Base-by-base conservation (phyloP, 139 green algal genomes). In the Coelastrella sp. region DNA sequence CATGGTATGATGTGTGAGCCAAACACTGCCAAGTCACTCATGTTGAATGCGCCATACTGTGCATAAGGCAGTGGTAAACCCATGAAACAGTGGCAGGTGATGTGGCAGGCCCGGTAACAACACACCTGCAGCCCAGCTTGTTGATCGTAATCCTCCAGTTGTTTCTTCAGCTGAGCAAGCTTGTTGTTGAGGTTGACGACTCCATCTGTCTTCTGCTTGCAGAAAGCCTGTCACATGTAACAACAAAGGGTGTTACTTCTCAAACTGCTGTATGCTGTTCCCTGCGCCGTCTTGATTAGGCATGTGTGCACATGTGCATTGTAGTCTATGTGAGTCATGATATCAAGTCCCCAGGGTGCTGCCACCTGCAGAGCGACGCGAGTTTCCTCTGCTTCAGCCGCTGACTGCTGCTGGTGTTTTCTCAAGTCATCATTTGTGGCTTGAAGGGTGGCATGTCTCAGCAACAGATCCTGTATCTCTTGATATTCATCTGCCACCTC, bases 101-200 rank as follows among this genome's bases (percentile, higher is more conserved):
- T 11, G 38, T 32, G 66, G 34, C 62, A 45, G 77, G 37, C 11
- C 3, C 57, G 37, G 35, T 41, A 15, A 2, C 41, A 50, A 30
- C 34, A 27, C 34, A 89, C 78, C 62, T 85, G 84, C 34, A 89
- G 87, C 25, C 89, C 62, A 0, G 89, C 89, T 59, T 97, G 92
- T 9, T 79, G 88, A 84, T 96, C 88, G 32, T 89, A 89, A 34
- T 37, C 62, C 84, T 98, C 95, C 62, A 97, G 84, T 83, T 96
- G 88, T 87, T 95, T 96, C 89, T 98, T 98, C 71, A 97, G 86
- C 34, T 88, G 73, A 1, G 90, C 86, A 11, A 98, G 87, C 37
- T 83, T 86, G 90, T 98, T 98, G 91, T 97, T 98, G 8, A 96
- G 90, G 67, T 93, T 92, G 68, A 98, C 84, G 43, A 97, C 94